These are phyloP conservation scores for Aspergillus fischeri DNA, from an alignment of 2,329 filamentous ascomycete genomes.

Conservation along the genomic window DNA sequence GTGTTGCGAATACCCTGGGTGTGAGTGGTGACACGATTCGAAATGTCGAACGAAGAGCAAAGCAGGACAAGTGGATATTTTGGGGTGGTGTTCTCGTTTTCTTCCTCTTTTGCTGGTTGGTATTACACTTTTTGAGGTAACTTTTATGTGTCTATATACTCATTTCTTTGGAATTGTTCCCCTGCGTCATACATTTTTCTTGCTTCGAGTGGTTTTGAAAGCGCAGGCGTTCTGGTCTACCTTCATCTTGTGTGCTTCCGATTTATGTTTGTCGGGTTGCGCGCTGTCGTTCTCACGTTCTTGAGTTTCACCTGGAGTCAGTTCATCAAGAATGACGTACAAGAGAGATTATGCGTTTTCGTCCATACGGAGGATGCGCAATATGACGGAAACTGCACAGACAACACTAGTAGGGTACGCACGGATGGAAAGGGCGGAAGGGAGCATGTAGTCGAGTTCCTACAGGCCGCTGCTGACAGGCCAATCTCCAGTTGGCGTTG, in stretches of 20 bases:
- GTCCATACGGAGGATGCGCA: neutral
- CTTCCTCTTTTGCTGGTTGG: constrained; percentile 86
- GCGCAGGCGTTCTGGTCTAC: constrained; percentile 27
- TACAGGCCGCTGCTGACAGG: neutral
- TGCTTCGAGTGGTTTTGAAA: constrained; percentile 19
- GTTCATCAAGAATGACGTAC: neutral
- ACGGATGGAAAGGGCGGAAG: neutral
- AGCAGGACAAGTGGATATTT: constrained; percentile 98
- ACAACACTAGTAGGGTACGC: neutral
- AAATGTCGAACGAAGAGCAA: constrained; percentile 88
- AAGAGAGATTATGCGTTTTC: neutral
- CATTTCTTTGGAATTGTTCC: neutral
- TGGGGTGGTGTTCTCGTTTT: constrained; percentile 81
- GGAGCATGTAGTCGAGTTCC: too few relatives aligned
- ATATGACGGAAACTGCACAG: neutral
- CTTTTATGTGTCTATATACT: neutral
- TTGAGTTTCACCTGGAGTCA: neutral
- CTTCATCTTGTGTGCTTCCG: neutral
- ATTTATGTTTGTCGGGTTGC: constrained; percentile 2
- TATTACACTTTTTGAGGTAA: constrained; percentile 77
- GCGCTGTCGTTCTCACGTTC: neutral
- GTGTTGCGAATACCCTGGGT: constrained; percentile 87
- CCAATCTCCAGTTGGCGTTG: neutral
- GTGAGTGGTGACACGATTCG: constrained; percentile 94
- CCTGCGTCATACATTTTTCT: constrained; percentile 5